A percentile compares a stretch with the other conserved stretches of the same genome.
These are phyloP conservation scores for Volvox africanus DNA, from an alignment of 139 green algal species.

Conservation along the genomic window DNA sequence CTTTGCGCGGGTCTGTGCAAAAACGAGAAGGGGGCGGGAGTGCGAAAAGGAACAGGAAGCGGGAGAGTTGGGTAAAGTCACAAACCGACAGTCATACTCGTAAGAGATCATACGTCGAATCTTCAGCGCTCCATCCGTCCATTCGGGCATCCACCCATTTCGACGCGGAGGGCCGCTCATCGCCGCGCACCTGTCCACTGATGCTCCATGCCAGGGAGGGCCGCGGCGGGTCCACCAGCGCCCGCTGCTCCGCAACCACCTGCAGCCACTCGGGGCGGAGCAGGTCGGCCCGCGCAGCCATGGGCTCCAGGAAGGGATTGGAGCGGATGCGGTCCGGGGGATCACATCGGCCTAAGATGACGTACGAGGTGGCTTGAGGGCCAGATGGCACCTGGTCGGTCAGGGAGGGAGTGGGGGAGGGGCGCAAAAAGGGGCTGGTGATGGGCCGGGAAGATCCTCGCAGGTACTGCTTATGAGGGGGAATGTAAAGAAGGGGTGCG, in stretches of 20 bases:
- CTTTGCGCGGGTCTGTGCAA: neutral
- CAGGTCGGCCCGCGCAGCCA: neutral
- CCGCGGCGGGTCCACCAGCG: slow-evolving; percentile 5
- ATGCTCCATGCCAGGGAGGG: slow-evolving; percentile 34
- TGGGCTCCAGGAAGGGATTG: neutral
- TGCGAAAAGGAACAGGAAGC: neutral
- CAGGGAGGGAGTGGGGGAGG: neutral
- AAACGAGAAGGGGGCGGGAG: neutral
- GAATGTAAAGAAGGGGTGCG: neutral
- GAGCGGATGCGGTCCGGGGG: neutral
- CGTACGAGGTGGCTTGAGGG: neutral
- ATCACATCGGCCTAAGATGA: slow-evolving; percentile 16
- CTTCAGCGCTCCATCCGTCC: no score
- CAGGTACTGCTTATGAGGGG: no score
- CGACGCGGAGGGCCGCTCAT: neutral
- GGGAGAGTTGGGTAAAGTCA: neutral
- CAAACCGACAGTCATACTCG: no score
- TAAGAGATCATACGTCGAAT: no score
- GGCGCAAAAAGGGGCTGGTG: neutral
- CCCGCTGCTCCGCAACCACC: neutral
- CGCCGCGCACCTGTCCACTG: neutral
- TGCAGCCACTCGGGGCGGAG: slow-evolving; percentile 18
- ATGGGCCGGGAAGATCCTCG: no score
- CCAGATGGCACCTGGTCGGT: neutral
- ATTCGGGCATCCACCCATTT: neutral